A percentile compares a stretch with the other conserved stretches of the same genome.
Evolutionary conservation across 495 filamentous ascomycete species (phyloP).

Genomic region (Acidiella bohemica): DNA sequence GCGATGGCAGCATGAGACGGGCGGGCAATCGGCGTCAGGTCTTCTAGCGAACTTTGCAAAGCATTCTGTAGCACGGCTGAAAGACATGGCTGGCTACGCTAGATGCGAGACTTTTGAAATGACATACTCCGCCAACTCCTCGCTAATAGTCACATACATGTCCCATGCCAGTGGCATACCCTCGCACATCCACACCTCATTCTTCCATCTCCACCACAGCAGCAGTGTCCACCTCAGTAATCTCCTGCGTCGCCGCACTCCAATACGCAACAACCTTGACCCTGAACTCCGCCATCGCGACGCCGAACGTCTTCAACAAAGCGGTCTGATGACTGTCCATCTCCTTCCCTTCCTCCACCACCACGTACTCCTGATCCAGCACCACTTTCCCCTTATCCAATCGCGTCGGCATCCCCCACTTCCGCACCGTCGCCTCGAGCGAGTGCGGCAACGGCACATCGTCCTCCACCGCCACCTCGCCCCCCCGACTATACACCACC

Average conservation of each 20-base stretch:
- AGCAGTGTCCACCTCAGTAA: slow-evolving; percentile 42
- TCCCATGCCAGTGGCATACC: neutral
- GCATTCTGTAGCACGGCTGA: slow-evolving; percentile 3
- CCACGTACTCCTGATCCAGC: slow-evolving; percentile 57
- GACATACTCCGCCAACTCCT: slow-evolving; percentile 16
- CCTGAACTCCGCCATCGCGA: slow-evolving; percentile 76
- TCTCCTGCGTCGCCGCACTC: slow-evolving; percentile 43
- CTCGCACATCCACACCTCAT: slow-evolving; percentile 1
- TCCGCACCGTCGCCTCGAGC: slow-evolving; percentile 73
- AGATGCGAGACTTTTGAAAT: neutral
- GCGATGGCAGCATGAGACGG: neutral
- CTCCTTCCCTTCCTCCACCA: slow-evolving; percentile 70
- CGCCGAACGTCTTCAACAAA: slow-evolving; percentile 84
- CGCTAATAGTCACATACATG: slow-evolving; percentile 6
- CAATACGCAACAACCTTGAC: slow-evolving; percentile 66
- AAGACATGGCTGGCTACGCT: slow-evolving; percentile 1
- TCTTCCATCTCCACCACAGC: slow-evolving; percentile 9
- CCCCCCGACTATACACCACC: slow-evolving; percentile 57
- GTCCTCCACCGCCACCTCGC: slow-evolving; percentile 61
- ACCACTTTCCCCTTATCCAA: slow-evolving; percentile 78
- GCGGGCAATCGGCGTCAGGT: slow-evolving; percentile 8
- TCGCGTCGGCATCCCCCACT: slow-evolving; percentile 74
- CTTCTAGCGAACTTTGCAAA: slow-evolving; percentile 4
- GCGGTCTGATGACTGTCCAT: slow-evolving; percentile 82
- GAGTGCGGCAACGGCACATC: slow-evolving; percentile 79